These are phyloP conservation scores for Fusarium robinianum DNA, from an alignment of 2,329 filamentous ascomycete species.

Conservation along the genomic window DNA sequence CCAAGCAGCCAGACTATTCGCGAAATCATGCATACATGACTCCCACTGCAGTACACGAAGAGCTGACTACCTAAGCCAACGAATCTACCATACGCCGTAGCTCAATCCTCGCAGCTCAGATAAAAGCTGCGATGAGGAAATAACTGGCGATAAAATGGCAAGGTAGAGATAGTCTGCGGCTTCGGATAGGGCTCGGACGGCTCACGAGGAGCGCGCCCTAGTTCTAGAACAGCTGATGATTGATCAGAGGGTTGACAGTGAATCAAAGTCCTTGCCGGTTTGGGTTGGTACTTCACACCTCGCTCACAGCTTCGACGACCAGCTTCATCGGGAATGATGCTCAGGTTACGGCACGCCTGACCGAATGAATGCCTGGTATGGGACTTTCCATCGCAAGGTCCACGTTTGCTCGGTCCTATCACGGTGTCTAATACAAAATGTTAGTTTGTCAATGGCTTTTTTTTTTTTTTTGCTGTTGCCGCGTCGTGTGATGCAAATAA, in stretches of 20 bases:
- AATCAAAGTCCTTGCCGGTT: conserved; percentile 71
- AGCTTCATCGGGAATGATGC: conserved; percentile 56
- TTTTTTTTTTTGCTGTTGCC: conserved; percentile 28
- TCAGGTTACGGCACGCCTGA: conserved; percentile 53
- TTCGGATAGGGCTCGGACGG: conserved; percentile 54
- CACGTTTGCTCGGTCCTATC: conserved; percentile 36
- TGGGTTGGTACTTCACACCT: conserved; percentile 79
- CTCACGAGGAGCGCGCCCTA: conserved; percentile 59
- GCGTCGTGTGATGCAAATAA: no score
- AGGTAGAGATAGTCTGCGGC: no score
- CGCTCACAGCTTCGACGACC: no score
- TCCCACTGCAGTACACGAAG: no score
- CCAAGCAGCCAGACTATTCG: no score
- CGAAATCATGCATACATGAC: no score
- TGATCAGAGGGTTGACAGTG: conserved; percentile 72
- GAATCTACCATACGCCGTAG: no score
- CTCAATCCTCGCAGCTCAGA: no score
- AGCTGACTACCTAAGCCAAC: no score
- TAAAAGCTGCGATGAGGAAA: no score
- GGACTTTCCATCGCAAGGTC: conserved; percentile 51
- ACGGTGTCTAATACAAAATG: conserved; percentile 7
- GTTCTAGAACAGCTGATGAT: conserved; percentile 72
- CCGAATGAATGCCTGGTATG: conserved; percentile 58
- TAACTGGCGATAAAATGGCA: no score
- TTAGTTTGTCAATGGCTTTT: conserved; percentile 14